phyloP scores from a whole-genome alignment of 192 early-diverging fungal genomes.

The Coemansia sp. region DNA sequence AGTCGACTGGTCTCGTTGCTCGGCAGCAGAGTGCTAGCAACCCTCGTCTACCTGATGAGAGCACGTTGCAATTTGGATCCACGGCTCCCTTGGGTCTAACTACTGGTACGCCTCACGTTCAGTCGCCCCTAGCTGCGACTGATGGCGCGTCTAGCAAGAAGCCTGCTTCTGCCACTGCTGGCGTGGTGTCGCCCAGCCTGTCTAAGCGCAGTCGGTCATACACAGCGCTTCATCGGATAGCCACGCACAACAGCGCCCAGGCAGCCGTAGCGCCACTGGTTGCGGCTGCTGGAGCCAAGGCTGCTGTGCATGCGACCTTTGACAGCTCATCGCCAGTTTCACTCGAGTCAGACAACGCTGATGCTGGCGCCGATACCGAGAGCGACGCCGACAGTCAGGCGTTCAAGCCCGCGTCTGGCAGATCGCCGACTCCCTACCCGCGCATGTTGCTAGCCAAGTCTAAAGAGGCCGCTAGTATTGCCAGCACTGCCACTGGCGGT shows the following conservation, averaged over 20 bases:
- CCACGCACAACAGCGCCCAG: constrained; percentile 39
- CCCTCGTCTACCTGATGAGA: neutral
- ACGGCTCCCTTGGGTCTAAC: neutral
- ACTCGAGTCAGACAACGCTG: neutral
- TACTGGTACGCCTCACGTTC: neutral
- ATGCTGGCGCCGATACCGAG: neutral
- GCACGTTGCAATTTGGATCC: neutral
- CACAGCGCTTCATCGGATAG: constrained; percentile 33
- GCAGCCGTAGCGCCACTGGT: constrained; percentile 8
- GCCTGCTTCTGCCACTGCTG: neutral
- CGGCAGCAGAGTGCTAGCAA: constrained; percentile 1
- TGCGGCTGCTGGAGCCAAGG: neutral
- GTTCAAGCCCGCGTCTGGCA: constrained; percentile 29
- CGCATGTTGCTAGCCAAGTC: constrained; percentile 9
- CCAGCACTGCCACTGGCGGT: neutral
- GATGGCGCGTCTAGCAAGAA: neutral
- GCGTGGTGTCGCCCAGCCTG: neutral
- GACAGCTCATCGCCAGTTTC: neutral
- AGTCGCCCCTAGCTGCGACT: neutral
- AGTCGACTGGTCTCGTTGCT: neutral
- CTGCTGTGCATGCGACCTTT: neutral
- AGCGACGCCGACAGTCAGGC: neutral
- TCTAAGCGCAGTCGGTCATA: constrained; percentile 35
- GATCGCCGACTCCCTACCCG: constrained; percentile 43
- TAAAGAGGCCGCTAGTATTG: neutral